Conservation (phyloP, 352 stramenopile species). For the Globisporangium cederbergense region DNA sequence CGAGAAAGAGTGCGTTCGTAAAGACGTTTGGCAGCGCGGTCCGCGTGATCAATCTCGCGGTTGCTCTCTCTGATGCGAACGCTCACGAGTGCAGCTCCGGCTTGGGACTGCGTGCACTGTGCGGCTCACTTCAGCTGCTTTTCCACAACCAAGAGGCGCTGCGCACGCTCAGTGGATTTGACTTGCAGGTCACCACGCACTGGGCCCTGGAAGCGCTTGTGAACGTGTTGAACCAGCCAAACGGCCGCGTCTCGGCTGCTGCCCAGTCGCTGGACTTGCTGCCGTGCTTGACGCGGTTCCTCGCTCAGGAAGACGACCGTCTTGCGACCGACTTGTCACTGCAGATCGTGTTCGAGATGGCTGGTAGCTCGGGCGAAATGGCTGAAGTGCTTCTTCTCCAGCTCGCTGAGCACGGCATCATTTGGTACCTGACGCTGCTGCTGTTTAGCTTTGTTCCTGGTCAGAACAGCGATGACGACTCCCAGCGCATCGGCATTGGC, state of each 20-base stretch:
- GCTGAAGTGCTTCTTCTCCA: constrained; percentile 77
- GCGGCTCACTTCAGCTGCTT: constrained; percentile 66
- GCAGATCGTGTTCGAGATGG: constrained; percentile 83
- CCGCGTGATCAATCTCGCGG: constrained; percentile 72
- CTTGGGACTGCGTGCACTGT: constrained; percentile 69
- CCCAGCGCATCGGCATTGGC: constrained; percentile 64
- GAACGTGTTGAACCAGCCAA: constrained; percentile 78
- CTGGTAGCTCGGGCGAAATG: constrained; percentile 72
- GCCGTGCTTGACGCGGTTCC: constrained; percentile 72
- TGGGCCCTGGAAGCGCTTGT: constrained; percentile 81
- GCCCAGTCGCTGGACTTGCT: constrained; percentile 80
- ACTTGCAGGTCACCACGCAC: constrained; percentile 69
- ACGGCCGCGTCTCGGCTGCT: constrained; percentile 73
- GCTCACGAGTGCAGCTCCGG: constrained; percentile 68
- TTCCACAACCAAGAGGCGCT: constrained; percentile 73
- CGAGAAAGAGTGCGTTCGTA: constrained; percentile 60
- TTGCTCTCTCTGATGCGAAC: constrained; percentile 73
- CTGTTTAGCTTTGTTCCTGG: constrained; percentile 60
- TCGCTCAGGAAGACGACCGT: constrained; percentile 63
- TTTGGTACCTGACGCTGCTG: constrained; percentile 84
- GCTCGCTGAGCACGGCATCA: constrained; percentile 72
- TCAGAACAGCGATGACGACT: constrained; percentile 32
- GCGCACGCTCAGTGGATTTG: constrained; percentile 45
- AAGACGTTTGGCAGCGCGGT: constrained; percentile 72
- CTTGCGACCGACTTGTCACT: constrained; percentile 74